These are phyloP conservation scores for Xylaria digitata DNA, from an alignment of 2,329 filamentous ascomycete species.

Conservation along the genomic window DNA sequence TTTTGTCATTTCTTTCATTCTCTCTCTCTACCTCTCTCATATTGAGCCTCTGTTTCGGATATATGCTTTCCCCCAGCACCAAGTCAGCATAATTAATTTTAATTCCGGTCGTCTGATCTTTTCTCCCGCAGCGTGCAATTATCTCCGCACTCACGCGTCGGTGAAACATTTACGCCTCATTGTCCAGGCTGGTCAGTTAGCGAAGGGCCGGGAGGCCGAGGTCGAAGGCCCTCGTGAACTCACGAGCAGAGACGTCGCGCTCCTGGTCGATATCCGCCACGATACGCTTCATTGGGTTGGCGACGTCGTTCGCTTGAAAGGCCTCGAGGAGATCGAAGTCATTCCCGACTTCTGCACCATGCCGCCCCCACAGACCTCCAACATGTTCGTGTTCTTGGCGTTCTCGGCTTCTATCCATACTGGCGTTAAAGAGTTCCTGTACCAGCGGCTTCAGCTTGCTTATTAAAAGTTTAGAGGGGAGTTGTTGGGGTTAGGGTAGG, in stretches of 20 bases:
- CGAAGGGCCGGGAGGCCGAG: conserved; percentile 39
- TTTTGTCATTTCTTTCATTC: neutral
- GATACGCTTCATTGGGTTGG: conserved; percentile 68
- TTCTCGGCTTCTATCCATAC: conserved; percentile 70
- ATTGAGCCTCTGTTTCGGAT: too few species aligned
- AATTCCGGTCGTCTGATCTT: neutral
- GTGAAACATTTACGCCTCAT: conserved; percentile 61
- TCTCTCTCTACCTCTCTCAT: neutral
- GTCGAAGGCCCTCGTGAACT: conserved; percentile 63
- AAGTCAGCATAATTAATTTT: neutral
- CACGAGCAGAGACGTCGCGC: conserved; percentile 59
- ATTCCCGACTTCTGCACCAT: conserved; percentile 65
- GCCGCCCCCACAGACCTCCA: conserved; percentile 62
- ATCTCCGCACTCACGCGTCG: conserved; percentile 53
- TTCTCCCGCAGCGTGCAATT: conserved; percentile 56
- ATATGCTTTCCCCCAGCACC: too few species aligned
- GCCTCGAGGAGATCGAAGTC: conserved; percentile 63
- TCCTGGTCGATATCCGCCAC: conserved; percentile 57
- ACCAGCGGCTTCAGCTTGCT: conserved; percentile 49
- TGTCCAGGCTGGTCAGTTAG: conserved; percentile 65
- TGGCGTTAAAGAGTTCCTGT: conserved; percentile 65
- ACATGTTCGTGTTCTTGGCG: conserved; percentile 68
- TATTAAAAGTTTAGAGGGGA: neutral
- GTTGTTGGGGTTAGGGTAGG: too few species aligned
- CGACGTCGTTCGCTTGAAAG: conserved; percentile 63